Percentiles rank a stretch among this genome's conserved stretches.
These are phyloP conservation scores for Melastoma candidum DNA, from an alignment of 441 rosid species.

Conservation along the genomic window DNA sequence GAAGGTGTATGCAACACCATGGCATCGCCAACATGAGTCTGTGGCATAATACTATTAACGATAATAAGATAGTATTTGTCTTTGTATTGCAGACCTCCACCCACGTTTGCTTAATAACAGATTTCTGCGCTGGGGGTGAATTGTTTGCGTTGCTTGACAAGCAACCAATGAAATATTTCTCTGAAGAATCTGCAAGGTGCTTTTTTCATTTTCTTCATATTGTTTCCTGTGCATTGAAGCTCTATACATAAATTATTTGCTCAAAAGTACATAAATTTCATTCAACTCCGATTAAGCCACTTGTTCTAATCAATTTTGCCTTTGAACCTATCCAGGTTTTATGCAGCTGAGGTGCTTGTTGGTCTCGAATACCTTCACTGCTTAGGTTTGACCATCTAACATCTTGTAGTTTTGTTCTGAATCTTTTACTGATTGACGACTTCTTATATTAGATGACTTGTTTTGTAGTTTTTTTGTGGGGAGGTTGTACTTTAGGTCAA, in stretches of 20 bases:
- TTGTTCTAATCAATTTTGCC: too few species aligned
- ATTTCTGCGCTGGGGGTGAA: conserved; percentile 97
- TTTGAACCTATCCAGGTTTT: conserved; percentile 55
- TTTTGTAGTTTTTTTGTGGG: too few species aligned
- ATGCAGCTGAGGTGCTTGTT: conserved; percentile 82
- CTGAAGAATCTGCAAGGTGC: conserved; percentile 90
- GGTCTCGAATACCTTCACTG: conserved; percentile 96
- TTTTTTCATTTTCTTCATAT: background rate
- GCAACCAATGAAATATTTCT: conserved; percentile 85
- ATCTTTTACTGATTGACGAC: too few species aligned
- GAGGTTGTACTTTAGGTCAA: too few species aligned
- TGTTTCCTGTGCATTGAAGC: background rate
- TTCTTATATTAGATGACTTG: too few species aligned
- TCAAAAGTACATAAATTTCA: too few species aligned
- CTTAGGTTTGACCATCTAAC: conserved; percentile 49
- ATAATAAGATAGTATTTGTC: background rate
- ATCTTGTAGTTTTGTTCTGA: background rate
- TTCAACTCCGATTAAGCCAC: too few species aligned
- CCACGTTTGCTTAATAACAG: conserved; percentile 93
- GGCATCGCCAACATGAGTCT: too few species aligned
- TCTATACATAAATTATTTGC: too few species aligned
- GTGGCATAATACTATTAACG: too few species aligned
- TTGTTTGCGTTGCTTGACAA: conserved; percentile 83
- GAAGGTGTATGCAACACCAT: too few species aligned
- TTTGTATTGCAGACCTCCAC: conserved; percentile 71